A percentile compares a stretch with the other conserved stretches of the same genome.
Conservation (phyloP, 192 early-diverging fungal species). For the Gorgonomyces haynaldii region DNA sequence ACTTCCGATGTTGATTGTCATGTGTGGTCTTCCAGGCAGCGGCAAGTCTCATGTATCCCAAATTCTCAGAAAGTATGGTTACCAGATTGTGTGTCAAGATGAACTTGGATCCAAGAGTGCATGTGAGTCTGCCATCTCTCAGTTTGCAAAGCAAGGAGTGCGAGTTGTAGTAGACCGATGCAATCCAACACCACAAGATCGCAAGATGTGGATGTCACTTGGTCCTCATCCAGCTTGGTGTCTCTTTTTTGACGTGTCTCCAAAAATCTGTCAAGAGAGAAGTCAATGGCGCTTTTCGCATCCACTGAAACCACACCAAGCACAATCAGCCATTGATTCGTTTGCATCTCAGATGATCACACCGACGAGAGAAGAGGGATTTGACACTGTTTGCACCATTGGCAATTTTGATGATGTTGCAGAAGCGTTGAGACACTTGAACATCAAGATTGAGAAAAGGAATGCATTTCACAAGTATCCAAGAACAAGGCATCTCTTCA, state of each 20-base stretch:
- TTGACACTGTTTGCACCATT: conserved; percentile 19
- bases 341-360: conserved; percentile 12
- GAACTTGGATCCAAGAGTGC: conserved; percentile 13
- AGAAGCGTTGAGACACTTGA: conserved; percentile 15
- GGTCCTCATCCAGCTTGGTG: conserved; percentile 5
- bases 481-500: conserved; percentile 29
- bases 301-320: conserved; percentile 18
- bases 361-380: conserved; percentile 8
- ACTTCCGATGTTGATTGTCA: conserved; percentile 18
- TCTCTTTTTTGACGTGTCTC: conserved; percentile 17
- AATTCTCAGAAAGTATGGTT: conserved; percentile 8
- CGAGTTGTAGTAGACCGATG: conserved; percentile 27
- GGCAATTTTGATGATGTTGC: conserved; percentile 14
- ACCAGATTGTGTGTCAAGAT: conserved; percentile 22
- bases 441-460: conserved; percentile 4
- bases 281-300: conserved; percentile 15
- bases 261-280: conserved; percentile 18
- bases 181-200: conserved; percentile 21
- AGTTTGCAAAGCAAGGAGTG: conserved; percentile 3
- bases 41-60: conserved; percentile 28
- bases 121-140: conserved; percentile 10
- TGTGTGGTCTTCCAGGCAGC: conserved; percentile 23
- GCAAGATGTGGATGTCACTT: conserved; percentile 13
- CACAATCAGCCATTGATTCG: conserved; percentile 5
- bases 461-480: conserved; percentile 28